Percentiles rank a stretch among this genome's conserved stretches.
Conservation (phyloP, 805 yeast species). For the Babjeviella inositovora region DNA sequence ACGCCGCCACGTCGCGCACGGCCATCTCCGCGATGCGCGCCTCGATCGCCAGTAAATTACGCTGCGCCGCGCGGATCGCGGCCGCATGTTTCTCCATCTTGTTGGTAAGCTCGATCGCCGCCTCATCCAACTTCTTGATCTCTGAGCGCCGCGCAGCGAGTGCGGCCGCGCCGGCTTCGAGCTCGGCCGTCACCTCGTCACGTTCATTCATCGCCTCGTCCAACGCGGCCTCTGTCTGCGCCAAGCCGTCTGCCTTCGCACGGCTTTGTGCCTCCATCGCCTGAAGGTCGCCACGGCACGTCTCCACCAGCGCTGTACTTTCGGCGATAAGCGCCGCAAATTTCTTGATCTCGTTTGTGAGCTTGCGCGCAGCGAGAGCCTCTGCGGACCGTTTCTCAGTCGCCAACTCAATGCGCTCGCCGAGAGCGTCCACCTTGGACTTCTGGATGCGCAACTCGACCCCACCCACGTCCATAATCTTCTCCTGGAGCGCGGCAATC, state of each 20-base stretch:
- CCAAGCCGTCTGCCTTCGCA: conserved; percentile 8
- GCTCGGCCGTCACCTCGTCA: conserved; percentile 20
- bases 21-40: conserved; percentile 24
- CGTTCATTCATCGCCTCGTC: conserved; percentile 9
- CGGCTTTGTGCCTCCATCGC: conserved; percentile 12
- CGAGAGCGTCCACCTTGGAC: conserved; percentile 64
- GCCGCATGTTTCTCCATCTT: conserved; percentile 40
- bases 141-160: conserved; percentile 19
- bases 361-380: conserved; percentile 36
- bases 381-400: conserved; percentile 41
- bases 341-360: conserved; percentile 48
- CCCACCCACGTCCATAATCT: conserved; percentile 88
- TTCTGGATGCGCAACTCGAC: conserved; percentile 64
- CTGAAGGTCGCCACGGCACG: conserved; percentile 13
- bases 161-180: conserved; percentile 14
- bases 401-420: conserved; percentile 46
- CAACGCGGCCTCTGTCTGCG: conserved; percentile 15
- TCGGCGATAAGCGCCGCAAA: conserved; percentile 27
- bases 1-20: conserved; percentile 35
- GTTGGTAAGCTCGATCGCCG: conserved; percentile 51
- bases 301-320: conserved; percentile 27
- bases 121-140: conserved; percentile 41
- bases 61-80: conserved; percentile 16
- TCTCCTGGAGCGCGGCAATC: conserved; percentile 50
- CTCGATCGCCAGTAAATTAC: conserved; percentile 17